Conservation (phyloP, 106 monocot genomes). For the Agapanthus africanus region DNA sequence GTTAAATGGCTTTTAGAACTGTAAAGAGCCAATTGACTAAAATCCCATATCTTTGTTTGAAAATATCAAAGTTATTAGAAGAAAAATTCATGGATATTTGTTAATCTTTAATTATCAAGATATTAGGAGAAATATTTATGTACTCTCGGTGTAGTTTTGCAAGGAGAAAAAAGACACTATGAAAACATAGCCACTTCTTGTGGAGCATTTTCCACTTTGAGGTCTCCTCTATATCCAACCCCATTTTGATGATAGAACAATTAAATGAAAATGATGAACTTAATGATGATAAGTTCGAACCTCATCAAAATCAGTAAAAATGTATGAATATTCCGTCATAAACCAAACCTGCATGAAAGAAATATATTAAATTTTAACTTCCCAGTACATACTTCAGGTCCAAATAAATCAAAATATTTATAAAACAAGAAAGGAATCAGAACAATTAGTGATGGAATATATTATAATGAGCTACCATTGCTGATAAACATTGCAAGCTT, state of each 20-base stretch:
- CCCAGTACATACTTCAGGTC: neutral
- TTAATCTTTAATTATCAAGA: no score
- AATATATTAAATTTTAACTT: neutral
- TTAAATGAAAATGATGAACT: neutral
- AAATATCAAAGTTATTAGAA: no score
- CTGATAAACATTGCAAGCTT: slow-evolving; percentile 74
- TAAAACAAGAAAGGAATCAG: neutral
- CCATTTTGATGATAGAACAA: neutral
- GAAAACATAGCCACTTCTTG: neutral
- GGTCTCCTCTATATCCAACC: neutral
- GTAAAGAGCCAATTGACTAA: no score
- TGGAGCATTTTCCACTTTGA: neutral
- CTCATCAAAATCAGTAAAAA: slow-evolving; percentile 77
- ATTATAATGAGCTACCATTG: slow-evolving; percentile 49
- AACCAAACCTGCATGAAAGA: slow-evolving; percentile 55
- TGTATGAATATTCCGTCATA: slow-evolving; percentile 71
- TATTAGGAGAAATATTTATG: no score
- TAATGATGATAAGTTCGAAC: slow-evolving; percentile 20
- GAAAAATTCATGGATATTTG: no score
- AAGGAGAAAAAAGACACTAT: no score
- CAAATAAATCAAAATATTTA: neutral
- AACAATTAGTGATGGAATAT: neutral
- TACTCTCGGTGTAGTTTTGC: no score
- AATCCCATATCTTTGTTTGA: no score
- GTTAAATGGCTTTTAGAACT: no score